Base-by-base conservation (phyloP, 495 filamentous ascomycete genomes). In the Neurospora tetrasperma region DNA sequence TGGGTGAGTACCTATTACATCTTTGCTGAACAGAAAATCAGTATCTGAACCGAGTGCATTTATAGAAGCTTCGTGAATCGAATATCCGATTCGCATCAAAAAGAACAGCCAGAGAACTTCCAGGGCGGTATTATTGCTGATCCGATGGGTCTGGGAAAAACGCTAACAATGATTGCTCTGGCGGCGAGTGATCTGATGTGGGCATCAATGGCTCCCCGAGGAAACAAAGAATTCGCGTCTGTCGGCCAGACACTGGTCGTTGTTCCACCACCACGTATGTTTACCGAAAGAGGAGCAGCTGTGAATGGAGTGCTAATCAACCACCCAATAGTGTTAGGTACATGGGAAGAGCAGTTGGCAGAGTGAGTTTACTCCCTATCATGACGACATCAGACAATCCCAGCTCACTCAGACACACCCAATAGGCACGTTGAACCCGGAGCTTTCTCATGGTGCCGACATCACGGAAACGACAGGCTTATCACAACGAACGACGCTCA, bases 61-160 rank as follows among this genome's bases (percentile, higher is more conserved):
- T 16, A 44, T 72, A 54, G 11, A 14, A 79, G 75, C 20, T 82
- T 77, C 59, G 14, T 77, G 4, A 84, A 84, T 70, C 71, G 62
- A n/a, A 69, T 82, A 7, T 79, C 80, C 0, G 69, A 73, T 0
- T 38, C 35, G 1, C 31, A 42, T 35, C 76, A 83, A 42, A 1
- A 9, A 4, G 71, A 79, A 31, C 41, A 74, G 10, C 82, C 80
- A 1, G 43, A 70, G 3, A 68, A 71, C 8, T 84, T 83, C 12
- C 71, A 71, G n/a, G 82, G 82, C 0, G 83, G 83, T 0, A 83
- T 85, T 42, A 73, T 85, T 39, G 83, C 82, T 1, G 83, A 85
- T 48, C 74, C 79, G 5, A 84, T 84, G 83, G 82, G 83, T 16
- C 76, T 83, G 0, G 83, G 83, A 0, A 84, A 84, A 78, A 80